Percentiles rank a stretch among this genome's conserved stretches.
These are phyloP conservation scores for Helotiales sp. DNA, from an alignment of 2,329 filamentous ascomycete genomes.

Conservation along the genomic window DNA sequence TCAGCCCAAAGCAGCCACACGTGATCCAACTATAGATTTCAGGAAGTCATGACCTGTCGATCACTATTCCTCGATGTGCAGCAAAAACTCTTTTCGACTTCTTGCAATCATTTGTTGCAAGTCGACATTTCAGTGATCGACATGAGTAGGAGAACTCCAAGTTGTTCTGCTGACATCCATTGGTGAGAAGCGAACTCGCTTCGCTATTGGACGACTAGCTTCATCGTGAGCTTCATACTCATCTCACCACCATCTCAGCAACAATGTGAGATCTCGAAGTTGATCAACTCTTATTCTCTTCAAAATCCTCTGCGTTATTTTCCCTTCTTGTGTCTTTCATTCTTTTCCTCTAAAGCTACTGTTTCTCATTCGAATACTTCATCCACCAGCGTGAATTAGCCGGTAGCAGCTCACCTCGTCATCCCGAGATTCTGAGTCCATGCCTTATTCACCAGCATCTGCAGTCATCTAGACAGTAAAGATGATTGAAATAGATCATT, in stretches of 20 bases:
- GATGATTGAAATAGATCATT: conserved; percentile 21
- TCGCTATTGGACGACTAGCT: not conserved
- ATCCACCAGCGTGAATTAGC: no score
- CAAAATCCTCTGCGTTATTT: not conserved
- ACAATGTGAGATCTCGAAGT: not conserved
- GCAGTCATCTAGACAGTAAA: not conserved
- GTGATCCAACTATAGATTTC: not conserved
- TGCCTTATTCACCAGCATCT: not conserved
- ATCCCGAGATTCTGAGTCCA: not conserved
- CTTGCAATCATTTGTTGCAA: no score
- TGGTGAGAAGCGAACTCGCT: not conserved
- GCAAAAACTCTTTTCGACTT: no score
- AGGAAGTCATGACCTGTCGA: no score
- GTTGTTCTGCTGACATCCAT: no score
- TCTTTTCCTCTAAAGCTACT: no score
- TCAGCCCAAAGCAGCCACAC: not conserved
- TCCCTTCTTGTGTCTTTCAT: not conserved
- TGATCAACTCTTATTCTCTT: not conserved
- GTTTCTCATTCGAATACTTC: no score
- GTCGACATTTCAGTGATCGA: no score
- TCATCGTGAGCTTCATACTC: not conserved
- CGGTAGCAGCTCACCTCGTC: no score
- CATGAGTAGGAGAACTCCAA: no score
- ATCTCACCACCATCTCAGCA: not conserved
- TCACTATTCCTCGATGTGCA: no score